These are phyloP conservation scores for Tardiomyces blankii DNA, from an alignment of 1,139 yeast genomes.

Conservation along the genomic window DNA sequence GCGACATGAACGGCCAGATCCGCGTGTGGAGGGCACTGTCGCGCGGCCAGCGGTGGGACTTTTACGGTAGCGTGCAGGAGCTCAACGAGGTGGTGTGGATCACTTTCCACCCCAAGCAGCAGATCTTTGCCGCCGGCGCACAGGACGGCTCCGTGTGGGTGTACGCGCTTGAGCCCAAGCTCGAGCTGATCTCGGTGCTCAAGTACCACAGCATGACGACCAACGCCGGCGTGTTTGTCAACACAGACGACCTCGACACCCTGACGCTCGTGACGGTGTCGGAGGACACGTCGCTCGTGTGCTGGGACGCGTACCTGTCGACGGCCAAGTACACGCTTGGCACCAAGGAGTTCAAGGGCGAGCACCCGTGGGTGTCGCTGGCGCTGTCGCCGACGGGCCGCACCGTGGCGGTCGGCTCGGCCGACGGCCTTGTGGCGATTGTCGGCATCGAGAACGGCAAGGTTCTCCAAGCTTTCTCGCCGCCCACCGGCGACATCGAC, in stretches of 20 bases:
- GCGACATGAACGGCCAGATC: constrained; percentile 88
- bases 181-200: constrained; percentile 65
- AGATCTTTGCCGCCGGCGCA: constrained; percentile 81
- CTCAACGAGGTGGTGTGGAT: constrained; percentile 82
- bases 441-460: constrained; percentile 66
- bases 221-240: constrained; percentile 57
- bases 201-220: constrained; percentile 72
- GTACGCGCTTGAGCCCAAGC: constrained; percentile 53
- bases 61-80: constrained; percentile 64
- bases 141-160: constrained; percentile 93
- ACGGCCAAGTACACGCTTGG: constrained; percentile 48
- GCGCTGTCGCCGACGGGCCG: constrained; percentile 38
- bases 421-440: constrained; percentile 75
- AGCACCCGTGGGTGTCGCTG: constrained; percentile 82
- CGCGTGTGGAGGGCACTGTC: constrained; percentile 60
- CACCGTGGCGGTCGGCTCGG: constrained; percentile 58
- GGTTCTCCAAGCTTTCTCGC: constrained; percentile 42
- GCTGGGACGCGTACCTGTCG: constrained; percentile 83
- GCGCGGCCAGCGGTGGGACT: constrained; percentile 75
- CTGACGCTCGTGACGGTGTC: constrained; percentile 64
- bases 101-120: constrained; percentile 60
- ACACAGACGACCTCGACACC: constrained; percentile 46
- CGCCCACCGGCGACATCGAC: constrained; percentile 45
- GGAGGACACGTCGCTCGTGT: constrained; percentile 80
- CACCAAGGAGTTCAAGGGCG: constrained; percentile 49